Percentiles rank a stretch among this genome's conserved stretches.
These are phyloP conservation scores for Rosa persica DNA, from an alignment of 306 rosid species.

Conservation along the genomic window DNA sequence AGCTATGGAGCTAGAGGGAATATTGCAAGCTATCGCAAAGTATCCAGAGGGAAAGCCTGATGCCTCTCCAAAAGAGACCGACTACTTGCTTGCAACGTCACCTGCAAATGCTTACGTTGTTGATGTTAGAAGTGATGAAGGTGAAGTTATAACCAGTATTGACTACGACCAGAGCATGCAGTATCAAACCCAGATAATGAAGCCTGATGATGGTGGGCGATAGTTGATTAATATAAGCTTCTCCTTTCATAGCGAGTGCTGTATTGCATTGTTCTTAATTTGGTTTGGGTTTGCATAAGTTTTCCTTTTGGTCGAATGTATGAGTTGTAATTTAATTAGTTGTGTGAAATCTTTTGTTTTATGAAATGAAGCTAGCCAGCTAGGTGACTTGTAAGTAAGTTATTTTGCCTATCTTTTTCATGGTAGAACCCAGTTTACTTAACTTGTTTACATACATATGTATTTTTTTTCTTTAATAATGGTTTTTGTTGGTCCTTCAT, in stretches of 20 bases:
- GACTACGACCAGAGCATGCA: neutral
- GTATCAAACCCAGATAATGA: neutral
- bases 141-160: neutral
- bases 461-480: no score
- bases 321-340: no score
- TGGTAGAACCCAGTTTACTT: no score
- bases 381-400: no score
- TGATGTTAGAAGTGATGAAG: neutral
- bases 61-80: neutral
- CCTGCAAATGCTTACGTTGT: neutral
- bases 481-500: no score
- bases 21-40: neutral
- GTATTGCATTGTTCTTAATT: no score
- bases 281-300: no score
- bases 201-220: neutral
- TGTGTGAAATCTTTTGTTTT: no score
- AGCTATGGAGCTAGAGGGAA: constrained; percentile 4
- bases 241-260: neutral
- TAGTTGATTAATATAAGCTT: neutral
- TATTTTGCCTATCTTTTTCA: no score
- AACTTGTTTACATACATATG: no score
- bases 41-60: neutral
- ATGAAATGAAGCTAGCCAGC: no score
- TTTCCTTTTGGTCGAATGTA: no score
- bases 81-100: neutral